Percentiles rank a stretch among this genome's conserved stretches.
Conservation (phyloP, 169 alveolate genomes). For the Fabrea salina region DNA sequence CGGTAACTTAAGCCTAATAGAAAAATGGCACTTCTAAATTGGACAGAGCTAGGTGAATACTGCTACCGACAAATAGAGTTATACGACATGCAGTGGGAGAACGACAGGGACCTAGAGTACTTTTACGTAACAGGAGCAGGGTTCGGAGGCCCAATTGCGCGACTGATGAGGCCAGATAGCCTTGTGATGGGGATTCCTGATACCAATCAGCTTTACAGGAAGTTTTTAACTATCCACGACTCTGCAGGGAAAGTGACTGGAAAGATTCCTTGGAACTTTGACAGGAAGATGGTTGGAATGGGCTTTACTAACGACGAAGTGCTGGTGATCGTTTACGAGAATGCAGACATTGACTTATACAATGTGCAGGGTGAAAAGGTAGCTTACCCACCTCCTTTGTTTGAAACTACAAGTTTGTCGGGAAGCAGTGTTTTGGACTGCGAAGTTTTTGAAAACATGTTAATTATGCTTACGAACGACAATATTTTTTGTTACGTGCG, state of each 20-base stretch:
- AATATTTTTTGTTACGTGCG: constrained; percentile 6
- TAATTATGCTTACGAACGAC: constrained; percentile 15
- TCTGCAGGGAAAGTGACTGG: constrained; percentile 16
- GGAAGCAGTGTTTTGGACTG: not conserved
- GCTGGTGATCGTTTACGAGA: constrained; percentile 7
- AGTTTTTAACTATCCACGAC: constrained; percentile 13
- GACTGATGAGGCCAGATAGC: constrained; percentile 19
- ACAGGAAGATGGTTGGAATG: constrained; percentile 23
- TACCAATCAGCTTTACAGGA: not conserved
- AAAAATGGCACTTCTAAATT: constrained; percentile 16
- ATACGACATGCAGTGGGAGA: constrained; percentile 30
- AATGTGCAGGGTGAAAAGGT: constrained; percentile 12
- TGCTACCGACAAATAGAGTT: not conserved
- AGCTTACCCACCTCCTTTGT: not conserved
- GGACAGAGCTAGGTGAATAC: constrained; percentile 31
- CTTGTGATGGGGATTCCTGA: constrained; percentile 7
- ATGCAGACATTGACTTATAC: constrained; percentile 2
- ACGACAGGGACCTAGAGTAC: not conserved
- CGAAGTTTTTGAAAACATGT: constrained; percentile 18
- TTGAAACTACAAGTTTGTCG: not conserved
- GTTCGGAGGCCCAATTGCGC: constrained; percentile 27
- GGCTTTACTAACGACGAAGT: constrained; percentile 27
- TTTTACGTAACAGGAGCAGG: not conserved
- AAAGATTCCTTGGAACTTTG: constrained; percentile 2
- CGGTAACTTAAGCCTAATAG: too few species aligned